Evolutionary conservation across 495 filamentous ascomycete species (phyloP), one percentile per base, ranked within the genome.

Genomic region (Hypoxylon lienhwacheense): DNA sequence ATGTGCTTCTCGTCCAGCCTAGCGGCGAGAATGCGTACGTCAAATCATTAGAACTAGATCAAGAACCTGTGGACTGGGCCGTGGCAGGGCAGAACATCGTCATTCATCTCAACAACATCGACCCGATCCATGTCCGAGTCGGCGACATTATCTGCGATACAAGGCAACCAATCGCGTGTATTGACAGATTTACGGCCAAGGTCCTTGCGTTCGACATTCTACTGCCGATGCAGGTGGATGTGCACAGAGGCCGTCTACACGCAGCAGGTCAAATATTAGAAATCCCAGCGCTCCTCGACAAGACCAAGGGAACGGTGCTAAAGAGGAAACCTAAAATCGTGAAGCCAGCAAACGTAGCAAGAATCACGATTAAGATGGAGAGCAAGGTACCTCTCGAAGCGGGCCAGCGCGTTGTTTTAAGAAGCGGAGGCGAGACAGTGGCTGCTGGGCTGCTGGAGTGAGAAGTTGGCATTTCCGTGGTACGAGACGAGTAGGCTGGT

Each of bases 11-110:
- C 10, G 78, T 85, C 5, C 87, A 91, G 74, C 93, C 93, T 0
- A 86, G 85, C 37, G 81, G 80, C 3, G 88, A 96, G 65, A 89
- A 80, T 29, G 89, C 88, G 3, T 80, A 77, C 21, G 77, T 97
- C 63, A 93, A 87, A 64, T 85, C 78, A 7, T 63, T 98, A 12
- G 85, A 90, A 55, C 79, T 90, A 12, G 85, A 91, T 55, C 77
- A 81, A 15, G 83, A 87, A 31, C 69, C 80, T 2, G 77, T 71
- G 7, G 89, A 96, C 49, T 98, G 90, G 91, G 93, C 90, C 3
- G 91, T 97, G n/a, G 93, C 91, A 1, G 91, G 95, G 10, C 90
- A 97, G 63, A 95, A 95, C 47, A 81, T 87, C 7, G 83, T 85
- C 1, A 70, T 98, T 14, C 87, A 95, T 63, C 78, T 98, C 44